Evolutionary conservation across 805 yeast species (phyloP).

Genomic region (Kuraishia floccosa): DNA sequence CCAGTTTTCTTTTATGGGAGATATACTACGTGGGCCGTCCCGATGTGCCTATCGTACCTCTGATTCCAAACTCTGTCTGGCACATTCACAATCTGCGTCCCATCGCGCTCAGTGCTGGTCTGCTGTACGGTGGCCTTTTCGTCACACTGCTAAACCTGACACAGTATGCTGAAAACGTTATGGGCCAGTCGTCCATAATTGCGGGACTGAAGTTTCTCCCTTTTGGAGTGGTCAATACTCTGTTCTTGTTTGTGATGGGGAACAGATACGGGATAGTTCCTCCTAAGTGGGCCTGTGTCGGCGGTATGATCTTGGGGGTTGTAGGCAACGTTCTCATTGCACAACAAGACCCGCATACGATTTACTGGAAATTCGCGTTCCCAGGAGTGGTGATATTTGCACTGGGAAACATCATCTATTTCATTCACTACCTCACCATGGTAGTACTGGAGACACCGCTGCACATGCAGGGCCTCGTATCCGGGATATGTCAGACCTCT

Average conservation of each 20-base stretch:
- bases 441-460: conserved; percentile 20
- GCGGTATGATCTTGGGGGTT: conserved; percentile 4
- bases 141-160: conserved; percentile 8
- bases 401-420: conserved; percentile 4
- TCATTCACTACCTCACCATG: conserved; percentile 17
- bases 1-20: conserved; percentile 14
- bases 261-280: conserved; percentile 5
- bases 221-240: conserved; percentile 8
- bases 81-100: conserved; percentile 13
- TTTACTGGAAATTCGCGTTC: conserved; percentile 2
- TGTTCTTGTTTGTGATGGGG: background rate
- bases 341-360: background rate
- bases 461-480: conserved; percentile 25
- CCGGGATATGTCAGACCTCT: conserved; percentile 22
- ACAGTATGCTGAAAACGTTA: conserved; percentile 5
- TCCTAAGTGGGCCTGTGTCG: conserved; percentile 9
- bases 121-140: conserved; percentile 10
- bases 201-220: conserved; percentile 7
- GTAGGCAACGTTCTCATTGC: conserved; percentile 1
- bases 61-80: conserved; percentile 17
- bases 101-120: conserved; percentile 8
- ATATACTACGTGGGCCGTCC: conserved; percentile 4
- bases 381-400: background rate
- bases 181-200: conserved; percentile 1
- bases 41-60: conserved; percentile 9